A percentile compares a stretch with the other conserved stretches of the same genome.
Conservation (phyloP, 2,329 filamentous ascomycete genomes). For the Fonsecaea multimorphosa region DNA sequence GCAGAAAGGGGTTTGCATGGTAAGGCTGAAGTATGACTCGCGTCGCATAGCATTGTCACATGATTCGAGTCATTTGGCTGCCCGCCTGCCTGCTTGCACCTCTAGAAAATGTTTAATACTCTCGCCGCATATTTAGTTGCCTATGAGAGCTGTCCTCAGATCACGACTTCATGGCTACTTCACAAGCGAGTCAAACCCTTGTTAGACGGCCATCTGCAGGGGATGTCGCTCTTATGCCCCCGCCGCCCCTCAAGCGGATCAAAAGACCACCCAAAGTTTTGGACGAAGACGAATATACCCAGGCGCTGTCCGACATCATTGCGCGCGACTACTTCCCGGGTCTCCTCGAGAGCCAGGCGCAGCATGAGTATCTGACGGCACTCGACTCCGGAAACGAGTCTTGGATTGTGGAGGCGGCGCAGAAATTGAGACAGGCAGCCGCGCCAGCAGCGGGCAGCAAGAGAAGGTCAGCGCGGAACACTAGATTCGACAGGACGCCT, state of each 20-base stretch:
- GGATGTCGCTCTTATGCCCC: conserved; percentile 77
- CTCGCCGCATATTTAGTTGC: neutral
- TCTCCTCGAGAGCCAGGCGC: conserved; percentile 80
- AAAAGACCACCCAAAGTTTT: conserved; percentile 87
- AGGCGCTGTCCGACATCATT: conserved; percentile 90
- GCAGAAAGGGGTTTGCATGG: neutral
- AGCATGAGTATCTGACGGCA: conserved; percentile 91
- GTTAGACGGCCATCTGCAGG: conserved; percentile 19
- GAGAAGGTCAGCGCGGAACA: conserved; percentile 42
- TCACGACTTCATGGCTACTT: conserved; percentile 16
- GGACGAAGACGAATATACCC: conserved; percentile 92
- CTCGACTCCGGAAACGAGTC: conserved; percentile 80
- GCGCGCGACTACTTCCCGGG: conserved; percentile 96
- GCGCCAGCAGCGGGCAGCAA: conserved; percentile 66
- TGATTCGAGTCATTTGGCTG: neutral
- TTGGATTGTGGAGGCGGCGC: conserved; percentile 85
- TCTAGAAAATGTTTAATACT: no score
- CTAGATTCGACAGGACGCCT: conserved; percentile 31
- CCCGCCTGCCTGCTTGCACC: no score
- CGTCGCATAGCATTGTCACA: neutral
- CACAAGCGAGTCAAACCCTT: conserved; percentile 27
- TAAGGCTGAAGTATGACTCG: conserved; percentile 17
- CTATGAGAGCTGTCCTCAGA: neutral
- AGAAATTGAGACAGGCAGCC: conserved; percentile 76
- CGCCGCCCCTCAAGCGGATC: conserved; percentile 82